These are phyloP conservation scores for Plenodomus tracheiphilus DNA, from an alignment of 2,329 filamentous ascomycete genomes.

Conservation along the genomic window DNA sequence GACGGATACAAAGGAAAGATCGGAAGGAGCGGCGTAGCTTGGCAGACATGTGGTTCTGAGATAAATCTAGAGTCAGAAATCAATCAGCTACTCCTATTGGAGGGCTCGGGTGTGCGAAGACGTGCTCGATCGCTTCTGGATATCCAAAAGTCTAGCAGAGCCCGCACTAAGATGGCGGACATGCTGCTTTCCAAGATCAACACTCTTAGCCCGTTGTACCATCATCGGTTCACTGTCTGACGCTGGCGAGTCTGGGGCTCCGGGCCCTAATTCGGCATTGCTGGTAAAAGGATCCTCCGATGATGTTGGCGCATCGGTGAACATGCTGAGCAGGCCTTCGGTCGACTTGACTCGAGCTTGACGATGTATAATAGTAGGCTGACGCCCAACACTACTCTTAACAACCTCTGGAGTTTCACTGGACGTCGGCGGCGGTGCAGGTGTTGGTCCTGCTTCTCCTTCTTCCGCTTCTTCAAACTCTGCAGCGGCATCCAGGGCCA, in stretches of 20 bases:
- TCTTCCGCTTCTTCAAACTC: conserved; percentile 50
- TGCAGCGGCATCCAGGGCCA: conserved; percentile 41
- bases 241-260: conserved; percentile 35
- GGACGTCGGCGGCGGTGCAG: conserved; percentile 25
- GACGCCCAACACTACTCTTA: conserved; percentile 57
- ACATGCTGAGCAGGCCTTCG: conserved; percentile 62
- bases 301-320: conserved; percentile 40
- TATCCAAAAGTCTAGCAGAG: conserved; percentile 73
- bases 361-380: conserved; percentile 67
- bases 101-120: conserved; percentile 28
- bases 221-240: conserved; percentile 34
- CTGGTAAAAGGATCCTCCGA: conserved; percentile 35
- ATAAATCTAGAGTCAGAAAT: conserved; percentile 14
- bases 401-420: conserved; percentile 46
- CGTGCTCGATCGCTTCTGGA: conserved; percentile 48
- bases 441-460: conserved; percentile 24
- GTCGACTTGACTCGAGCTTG: conserved; percentile 62
- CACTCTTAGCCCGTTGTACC: conserved; percentile 69
- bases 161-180: conserved; percentile 75
- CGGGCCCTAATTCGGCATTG: conserved; percentile 31
- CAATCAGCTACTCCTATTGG: conserved; percentile 24
- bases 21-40: conserved; percentile 40
- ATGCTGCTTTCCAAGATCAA: conserved; percentile 68
- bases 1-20: conserved; percentile 41
- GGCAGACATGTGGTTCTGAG: conserved; percentile 31